Base-by-base conservation (phyloP, 1,284 basidiomycete genomes). In the Violaceomyces palustris region DNA sequence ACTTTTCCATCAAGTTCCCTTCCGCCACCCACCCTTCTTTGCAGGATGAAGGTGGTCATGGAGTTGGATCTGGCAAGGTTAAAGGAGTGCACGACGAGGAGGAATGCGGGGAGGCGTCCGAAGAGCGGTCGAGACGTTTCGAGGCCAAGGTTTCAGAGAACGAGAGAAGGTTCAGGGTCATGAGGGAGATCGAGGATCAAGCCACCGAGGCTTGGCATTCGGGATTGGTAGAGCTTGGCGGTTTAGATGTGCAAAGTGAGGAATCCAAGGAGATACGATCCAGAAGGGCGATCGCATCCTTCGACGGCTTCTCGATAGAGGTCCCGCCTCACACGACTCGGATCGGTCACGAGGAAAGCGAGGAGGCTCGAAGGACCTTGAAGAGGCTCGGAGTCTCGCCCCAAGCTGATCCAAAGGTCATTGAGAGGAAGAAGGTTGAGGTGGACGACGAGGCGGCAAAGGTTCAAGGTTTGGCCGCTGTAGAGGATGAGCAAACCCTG, bases 1-100 rank as follows among this genome's bases (percentile, higher is more conserved):
- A 72, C 37, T 71, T 72, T 40, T 65, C 63, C 14, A 59, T 64
- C 15, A 53, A 57, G 27, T 67, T 56, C 30, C 49, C 56, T 5
- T 51, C 62, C 29, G 10, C n/a, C 19, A 15, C 32, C 21, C 17
- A 27, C 15, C 14, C 25, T 1, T 31, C 17, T 14, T 44, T 38
- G 6, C 23, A 15, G 14, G 17, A 14, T 25, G 29, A 33, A n/a
- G 19, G 9, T 23, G 17, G n/a, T n/a, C n/a, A n/a, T n/a, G n/a
- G n/a, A n/a, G n/a, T n/a, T n/a, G n/a, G n/a, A n/a, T n/a, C n/a
- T n/a, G 19, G 29, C 17, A 15, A 5, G n/a, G n/a, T n/a, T n/a
- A n/a, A n/a, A n/a, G n/a, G n/a, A n/a, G n/a, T n/a, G n/a, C n/a
- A n/a, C n/a, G n/a, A 42, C 29, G 21, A 17, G 19, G 12, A 27